Base-by-base conservation (phyloP, 305 asterid species). In the Rubia peregrina region DNA sequence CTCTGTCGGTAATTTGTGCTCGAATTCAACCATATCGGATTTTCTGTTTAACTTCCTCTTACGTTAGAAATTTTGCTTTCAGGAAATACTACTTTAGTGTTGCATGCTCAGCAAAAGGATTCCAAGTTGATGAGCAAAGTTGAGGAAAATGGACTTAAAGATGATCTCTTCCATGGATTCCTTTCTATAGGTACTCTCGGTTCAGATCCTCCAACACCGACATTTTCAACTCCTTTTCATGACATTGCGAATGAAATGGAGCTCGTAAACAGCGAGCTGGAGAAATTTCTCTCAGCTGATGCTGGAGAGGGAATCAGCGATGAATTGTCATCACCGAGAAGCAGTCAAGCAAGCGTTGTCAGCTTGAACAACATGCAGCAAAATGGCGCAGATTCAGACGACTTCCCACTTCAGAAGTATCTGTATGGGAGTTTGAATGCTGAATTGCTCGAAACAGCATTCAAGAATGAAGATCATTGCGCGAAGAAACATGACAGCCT, bases 111-210 rank as follows among this genome's bases (percentile, higher is more conserved):
- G 78, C 73, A 77, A 65, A 73, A 75, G 63, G 72, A 66, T 60
- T 70, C 79, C 53, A 74, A 76, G 74, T 67, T 81, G 62, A 68
- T 81, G 64, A 73, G 76, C 57, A 76, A 67, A 71, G 69, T 71
- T 64, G 81, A 74, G 74, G 73, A 67, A 74, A 73, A 71, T 68
- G 67, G 61, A 56, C 73, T 49, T 62, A 40, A 53, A 41, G 80
- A 61, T 26, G 65, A 61, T 7, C 55, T 75, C 65, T 85, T 72
- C 81, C 89, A 79, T 73, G 95, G 89, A 36, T 88, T 91, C 76
- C 96, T 91, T 48, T 79, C 98, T 72, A 91, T 91, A 78, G 96
- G 98, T 13, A 91, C 98, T 78, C 86, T 91, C 6, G 96, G 95
- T 62, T 75, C 72, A 79, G 89, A 85, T 55, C 89, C 96, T 71